Percentiles rank a stretch among this genome's conserved stretches.
phyloP scores from a whole-genome alignment of 208 protist species.

The Trypanosoma conorhini region DNA sequence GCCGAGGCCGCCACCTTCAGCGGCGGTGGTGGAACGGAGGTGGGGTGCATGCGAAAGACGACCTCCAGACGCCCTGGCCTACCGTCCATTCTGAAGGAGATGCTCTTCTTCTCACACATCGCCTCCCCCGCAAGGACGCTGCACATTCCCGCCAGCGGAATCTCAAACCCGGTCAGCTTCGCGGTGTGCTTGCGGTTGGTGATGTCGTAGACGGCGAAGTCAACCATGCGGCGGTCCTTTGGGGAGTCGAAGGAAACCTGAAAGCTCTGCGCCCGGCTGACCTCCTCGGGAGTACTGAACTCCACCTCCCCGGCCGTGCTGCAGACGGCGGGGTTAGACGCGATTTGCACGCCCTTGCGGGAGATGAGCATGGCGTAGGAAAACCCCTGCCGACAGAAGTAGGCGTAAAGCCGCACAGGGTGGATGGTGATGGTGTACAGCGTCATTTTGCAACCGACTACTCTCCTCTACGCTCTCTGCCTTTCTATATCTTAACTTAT shows the following conservation, averaged over 20 bases:
- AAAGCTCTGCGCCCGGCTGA: slow-evolving; percentile 53
- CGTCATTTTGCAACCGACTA: slow-evolving; percentile 45
- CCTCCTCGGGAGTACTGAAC: slow-evolving; percentile 57
- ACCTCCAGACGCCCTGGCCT: slow-evolving; percentile 74
- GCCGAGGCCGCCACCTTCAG: slow-evolving; percentile 28
- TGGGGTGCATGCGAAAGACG: slow-evolving; percentile 87
- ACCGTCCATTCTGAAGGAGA: slow-evolving; percentile 79
- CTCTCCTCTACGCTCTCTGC: neutral
- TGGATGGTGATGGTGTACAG: slow-evolving; percentile 80
- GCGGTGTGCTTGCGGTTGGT: slow-evolving; percentile 73
- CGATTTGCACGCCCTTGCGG: slow-evolving; percentile 70
- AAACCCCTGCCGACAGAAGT: slow-evolving; percentile 67
- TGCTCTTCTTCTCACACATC: slow-evolving; percentile 87
- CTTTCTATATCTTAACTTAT: slow-evolving; percentile 13
- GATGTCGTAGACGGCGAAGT: slow-evolving; percentile 84
- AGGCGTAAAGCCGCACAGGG: slow-evolving; percentile 67
- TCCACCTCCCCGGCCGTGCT: slow-evolving; percentile 59
- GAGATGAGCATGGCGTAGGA: slow-evolving; percentile 76
- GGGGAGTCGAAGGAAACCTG: slow-evolving; percentile 78
- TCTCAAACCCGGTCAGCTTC: slow-evolving; percentile 86
- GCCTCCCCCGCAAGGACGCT: slow-evolving; percentile 81
- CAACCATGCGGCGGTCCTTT: slow-evolving; percentile 72
- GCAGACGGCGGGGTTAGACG: slow-evolving; percentile 67
- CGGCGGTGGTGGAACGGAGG: slow-evolving; percentile 56
- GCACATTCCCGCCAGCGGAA: slow-evolving; percentile 87